Percentiles rank a stretch among this genome's conserved stretches.
Conservation (phyloP, 805 yeast species). For the Monosporozyma aquatica region DNA sequence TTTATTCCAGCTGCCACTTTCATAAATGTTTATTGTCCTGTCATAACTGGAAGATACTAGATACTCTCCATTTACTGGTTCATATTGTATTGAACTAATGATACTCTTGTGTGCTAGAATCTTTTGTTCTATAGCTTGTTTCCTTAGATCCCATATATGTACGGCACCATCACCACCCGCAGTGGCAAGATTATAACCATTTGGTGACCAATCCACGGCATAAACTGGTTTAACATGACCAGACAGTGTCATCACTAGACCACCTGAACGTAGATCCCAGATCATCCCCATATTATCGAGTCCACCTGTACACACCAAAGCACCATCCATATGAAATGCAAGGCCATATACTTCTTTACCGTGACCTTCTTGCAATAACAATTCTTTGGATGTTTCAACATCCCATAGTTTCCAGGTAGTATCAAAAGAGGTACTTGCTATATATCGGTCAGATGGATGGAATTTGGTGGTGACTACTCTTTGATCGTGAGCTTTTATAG, state of each 20-base stretch:
- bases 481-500: constrained; percentile 37
- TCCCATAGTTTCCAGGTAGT: constrained; percentile 90
- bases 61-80: constrained; percentile 36
- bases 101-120: constrained; percentile 71
- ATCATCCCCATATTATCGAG: constrained; percentile 61
- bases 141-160: constrained; percentile 81
- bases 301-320: constrained; percentile 69
- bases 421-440: constrained; percentile 74
- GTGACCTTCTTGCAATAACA: constrained; percentile 80
- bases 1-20: constrained; percentile 61
- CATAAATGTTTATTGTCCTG: constrained; percentile 51
- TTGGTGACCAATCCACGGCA: constrained; percentile 61
- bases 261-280: constrained; percentile 85
- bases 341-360: constrained; percentile 57
- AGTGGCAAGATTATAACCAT: constrained; percentile 68
- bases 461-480: constrained; percentile 54
- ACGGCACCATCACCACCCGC: constrained; percentile 78
- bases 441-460: constrained; percentile 52
- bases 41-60: constrained; percentile 66
- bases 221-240: constrained; percentile 71
- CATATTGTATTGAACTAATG: constrained; percentile 56
- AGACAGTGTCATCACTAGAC: constrained; percentile 44
- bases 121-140: constrained; percentile 17
- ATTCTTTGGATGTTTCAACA: constrained; percentile 36
- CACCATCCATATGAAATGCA: constrained; percentile 67